Evolutionary conservation across 306 rosid species (phyloP).

Genomic region (Prunus mongolica): DNA sequence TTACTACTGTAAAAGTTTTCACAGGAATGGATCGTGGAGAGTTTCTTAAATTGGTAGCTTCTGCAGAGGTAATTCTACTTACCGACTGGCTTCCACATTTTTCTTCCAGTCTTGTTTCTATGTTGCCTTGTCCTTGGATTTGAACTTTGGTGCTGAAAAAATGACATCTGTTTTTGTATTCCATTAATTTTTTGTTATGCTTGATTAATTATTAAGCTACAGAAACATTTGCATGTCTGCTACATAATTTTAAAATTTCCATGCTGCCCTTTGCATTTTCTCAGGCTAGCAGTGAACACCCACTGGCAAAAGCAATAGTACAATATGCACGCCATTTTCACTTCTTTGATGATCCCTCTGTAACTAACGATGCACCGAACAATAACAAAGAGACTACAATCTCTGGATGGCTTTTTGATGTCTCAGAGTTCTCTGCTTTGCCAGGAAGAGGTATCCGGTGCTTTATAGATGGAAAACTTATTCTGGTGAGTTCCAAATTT

Average conservation of each 20-base stretch:
- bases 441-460: constrained; percentile 90
- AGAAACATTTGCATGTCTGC: background rate
- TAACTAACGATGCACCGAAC: constrained; percentile 34
- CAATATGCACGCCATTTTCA: constrained; percentile 88
- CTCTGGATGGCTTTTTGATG: constrained; percentile 83
- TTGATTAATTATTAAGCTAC: background rate
- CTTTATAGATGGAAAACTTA: constrained; percentile 53
- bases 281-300: constrained; percentile 98
- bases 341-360: constrained; percentile 74
- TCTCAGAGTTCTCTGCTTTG: constrained; percentile 68
- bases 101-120: background rate
- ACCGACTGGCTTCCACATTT: constrained; percentile 12
- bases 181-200: background rate
- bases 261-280: background rate
- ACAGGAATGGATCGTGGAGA: constrained; percentile 83
- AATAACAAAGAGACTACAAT: constrained; percentile 31
- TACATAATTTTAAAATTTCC: background rate
- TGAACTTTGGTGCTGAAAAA: background rate
- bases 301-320: constrained; percentile 87
- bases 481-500: constrained; percentile 46
- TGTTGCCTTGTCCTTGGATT: background rate
- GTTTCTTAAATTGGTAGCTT: constrained; percentile 93
- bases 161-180: background rate
- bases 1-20: constrained; percentile 75
- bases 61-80: constrained; percentile 79